These are phyloP conservation scores for Hymenoscyphus fraxineus DNA, from an alignment of 2,329 filamentous ascomycete genomes.

Conservation along the genomic window DNA sequence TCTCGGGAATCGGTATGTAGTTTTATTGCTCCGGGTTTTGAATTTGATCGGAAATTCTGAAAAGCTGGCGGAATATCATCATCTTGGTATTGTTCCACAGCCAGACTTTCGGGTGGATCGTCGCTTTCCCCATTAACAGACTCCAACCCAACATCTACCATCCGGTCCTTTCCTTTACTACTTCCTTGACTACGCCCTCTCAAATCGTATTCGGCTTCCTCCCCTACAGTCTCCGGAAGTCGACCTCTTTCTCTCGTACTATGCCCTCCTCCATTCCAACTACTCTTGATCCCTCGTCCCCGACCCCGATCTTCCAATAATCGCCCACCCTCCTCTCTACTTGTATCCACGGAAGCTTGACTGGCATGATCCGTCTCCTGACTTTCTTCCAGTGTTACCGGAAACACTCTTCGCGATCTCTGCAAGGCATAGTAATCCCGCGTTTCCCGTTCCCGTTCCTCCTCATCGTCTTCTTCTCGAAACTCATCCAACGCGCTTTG, in stretches of 20 bases:
- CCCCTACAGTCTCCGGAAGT: conserved; percentile 33
- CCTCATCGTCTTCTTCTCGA: conserved; percentile 87
- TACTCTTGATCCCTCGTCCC: conserved; percentile 54
- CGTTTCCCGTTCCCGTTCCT: conserved; percentile 83
- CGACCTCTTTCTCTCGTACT: conserved; percentile 30
- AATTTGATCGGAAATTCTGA: conserved; percentile 48
- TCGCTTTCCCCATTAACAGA: conserved; percentile 58
- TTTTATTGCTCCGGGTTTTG: conserved; percentile 31
- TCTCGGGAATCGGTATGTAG: conserved; percentile 26
- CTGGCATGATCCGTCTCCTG: conserved; percentile 75
- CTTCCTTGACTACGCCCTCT: conserved; percentile 29
- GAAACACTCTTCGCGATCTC: conserved; percentile 81
- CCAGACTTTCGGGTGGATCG: conserved; percentile 55
- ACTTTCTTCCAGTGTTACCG: conserved; percentile 78
- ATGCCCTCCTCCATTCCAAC: conserved; percentile 52
- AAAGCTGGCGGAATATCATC: conserved; percentile 55
- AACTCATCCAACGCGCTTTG: conserved; percentile 89
- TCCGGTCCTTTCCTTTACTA: conserved; percentile 56
- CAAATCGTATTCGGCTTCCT: conserved; percentile 35
- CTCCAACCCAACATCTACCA: conserved; percentile 86
- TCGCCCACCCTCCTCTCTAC: conserved; percentile 44
- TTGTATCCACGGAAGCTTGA: conserved; percentile 51
- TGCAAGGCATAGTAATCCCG: conserved; percentile 94
- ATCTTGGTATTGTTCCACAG: conserved; percentile 50
- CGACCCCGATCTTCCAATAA: conserved; percentile 46